These are phyloP conservation scores for Eimeria praecox DNA, from an alignment of 169 alveolate genomes.

Conservation along the genomic window DNA sequence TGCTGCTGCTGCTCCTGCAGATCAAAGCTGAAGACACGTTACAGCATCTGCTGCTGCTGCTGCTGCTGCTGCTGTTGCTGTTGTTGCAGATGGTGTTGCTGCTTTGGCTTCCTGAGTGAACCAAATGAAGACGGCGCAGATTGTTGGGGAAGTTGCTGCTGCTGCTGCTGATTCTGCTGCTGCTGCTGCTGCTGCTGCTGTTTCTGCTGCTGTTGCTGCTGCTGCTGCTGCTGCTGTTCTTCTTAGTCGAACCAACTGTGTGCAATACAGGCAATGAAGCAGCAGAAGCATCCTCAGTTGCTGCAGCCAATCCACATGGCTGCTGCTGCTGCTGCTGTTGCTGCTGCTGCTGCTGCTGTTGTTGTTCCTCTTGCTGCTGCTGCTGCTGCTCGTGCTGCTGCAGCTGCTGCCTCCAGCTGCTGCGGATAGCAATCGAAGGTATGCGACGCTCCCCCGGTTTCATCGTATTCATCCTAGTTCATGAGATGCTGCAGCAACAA, in stretches of 20 bases:
- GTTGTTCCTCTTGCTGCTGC: neutral
- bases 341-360: neutral
- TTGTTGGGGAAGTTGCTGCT: neutral
- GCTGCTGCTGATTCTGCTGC: neutral
- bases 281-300: neutral
- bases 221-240: slow-evolving; percentile 29
- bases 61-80: too few relatives aligned
- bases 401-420: slow-evolving; percentile 3
- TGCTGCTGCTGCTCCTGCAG: neutral
- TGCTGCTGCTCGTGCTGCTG: slow-evolving; percentile 19
- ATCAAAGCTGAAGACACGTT: neutral
- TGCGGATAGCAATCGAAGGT: neutral
- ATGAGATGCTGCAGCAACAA: neutral
- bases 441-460: neutral
- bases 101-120: neutral
- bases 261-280: neutral
- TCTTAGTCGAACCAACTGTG: neutral
- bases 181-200: slow-evolving; percentile 15
- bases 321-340: slow-evolving; percentile 2
- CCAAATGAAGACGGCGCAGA: neutral
- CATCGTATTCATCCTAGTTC: neutral
- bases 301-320: neutral
- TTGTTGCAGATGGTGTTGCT: slow-evolving; percentile 3
- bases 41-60: neutral
- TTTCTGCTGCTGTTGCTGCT: neutral